Evolutionary conservation across 2,329 filamentous ascomycete genomes (phyloP).

Genomic region (Colletotrichum sublineola): DNA sequence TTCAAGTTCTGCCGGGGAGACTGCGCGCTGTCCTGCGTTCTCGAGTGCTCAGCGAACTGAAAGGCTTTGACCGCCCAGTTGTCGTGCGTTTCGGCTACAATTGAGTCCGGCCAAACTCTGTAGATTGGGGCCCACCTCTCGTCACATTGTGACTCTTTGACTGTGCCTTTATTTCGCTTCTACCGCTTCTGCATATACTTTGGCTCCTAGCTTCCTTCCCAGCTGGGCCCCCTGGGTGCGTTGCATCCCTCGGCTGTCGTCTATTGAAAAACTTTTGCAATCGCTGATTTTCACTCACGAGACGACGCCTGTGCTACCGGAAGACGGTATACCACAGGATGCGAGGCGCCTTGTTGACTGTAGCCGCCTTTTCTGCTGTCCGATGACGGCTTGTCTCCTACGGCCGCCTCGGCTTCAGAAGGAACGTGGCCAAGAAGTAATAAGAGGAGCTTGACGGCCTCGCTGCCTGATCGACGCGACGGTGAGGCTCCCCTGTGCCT

Average conservation of each 20-base stretch:
- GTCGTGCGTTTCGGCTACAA: constrained; percentile 37
- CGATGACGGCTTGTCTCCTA: background rate
- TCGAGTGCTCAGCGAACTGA: background rate
- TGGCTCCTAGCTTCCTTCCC: background rate
- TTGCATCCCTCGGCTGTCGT: background rate
- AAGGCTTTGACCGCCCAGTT: constrained; percentile 34
- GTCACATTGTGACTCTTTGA: constrained; percentile 11
- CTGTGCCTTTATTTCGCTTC: constrained; percentile 3
- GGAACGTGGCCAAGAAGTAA: background rate
- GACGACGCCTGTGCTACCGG: constrained; percentile 3
- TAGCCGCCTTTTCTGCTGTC: too few species aligned
- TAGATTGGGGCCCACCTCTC: background rate
- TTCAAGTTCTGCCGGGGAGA: background rate
- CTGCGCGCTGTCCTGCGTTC: background rate
- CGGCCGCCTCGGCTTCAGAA: constrained; percentile 5
- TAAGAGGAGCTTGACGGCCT: background rate
- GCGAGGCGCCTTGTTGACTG: background rate
- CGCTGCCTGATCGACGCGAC: background rate
- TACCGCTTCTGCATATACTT: constrained; percentile 12
- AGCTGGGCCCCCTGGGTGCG: background rate
- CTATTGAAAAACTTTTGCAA: background rate
- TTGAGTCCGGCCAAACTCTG: constrained; percentile 27
- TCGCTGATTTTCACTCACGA: background rate
- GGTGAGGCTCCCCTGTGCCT: background rate
- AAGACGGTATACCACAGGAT: background rate